Evolutionary conservation across 1,284 basidiomycete genomes (phyloP).

Genomic region (Blastosporella zonata): DNA sequence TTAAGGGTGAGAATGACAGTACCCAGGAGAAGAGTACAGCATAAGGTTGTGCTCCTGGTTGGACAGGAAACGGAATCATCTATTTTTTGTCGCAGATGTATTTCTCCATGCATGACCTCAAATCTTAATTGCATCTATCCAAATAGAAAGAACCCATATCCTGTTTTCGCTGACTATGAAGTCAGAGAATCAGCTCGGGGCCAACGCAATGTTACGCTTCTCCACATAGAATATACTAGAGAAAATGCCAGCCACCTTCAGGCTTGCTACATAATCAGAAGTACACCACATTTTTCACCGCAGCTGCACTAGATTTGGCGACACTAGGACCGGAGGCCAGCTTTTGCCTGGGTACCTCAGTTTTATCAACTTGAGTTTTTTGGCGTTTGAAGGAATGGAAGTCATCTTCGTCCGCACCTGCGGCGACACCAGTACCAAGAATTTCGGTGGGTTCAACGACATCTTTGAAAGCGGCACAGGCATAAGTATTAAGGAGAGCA

Average conservation of each 20-base stretch:
- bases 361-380: slow-evolving; percentile 55
- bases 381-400: slow-evolving; percentile 79
- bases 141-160: too few relatives aligned
- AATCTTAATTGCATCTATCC: background rate
- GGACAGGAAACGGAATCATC: background rate
- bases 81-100: background rate
- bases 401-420: slow-evolving; percentile 90
- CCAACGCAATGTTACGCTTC: too few relatives aligned
- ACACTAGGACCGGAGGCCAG: slow-evolving; percentile 43
- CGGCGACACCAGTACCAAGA: slow-evolving; percentile 50
- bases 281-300: slow-evolving; percentile 53
- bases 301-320: slow-evolving; percentile 27
- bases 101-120: background rate
- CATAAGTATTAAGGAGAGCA: background rate
- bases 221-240: too few relatives aligned
- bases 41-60: background rate
- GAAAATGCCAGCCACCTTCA: too few relatives aligned
- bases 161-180: too few relatives aligned
- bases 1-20: slow-evolving; percentile 10
- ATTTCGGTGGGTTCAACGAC: slow-evolving; percentile 32
- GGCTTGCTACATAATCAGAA: slow-evolving; percentile 37
- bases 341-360: slow-evolving; percentile 50
- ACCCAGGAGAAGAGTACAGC: slow-evolving; percentile 8
- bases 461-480: slow-evolving; percentile 22
- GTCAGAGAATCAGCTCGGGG: too few relatives aligned